Evolutionary conservation across 495 filamentous ascomycete genomes (phyloP).

Genomic region (Neurospora sp.): DNA sequence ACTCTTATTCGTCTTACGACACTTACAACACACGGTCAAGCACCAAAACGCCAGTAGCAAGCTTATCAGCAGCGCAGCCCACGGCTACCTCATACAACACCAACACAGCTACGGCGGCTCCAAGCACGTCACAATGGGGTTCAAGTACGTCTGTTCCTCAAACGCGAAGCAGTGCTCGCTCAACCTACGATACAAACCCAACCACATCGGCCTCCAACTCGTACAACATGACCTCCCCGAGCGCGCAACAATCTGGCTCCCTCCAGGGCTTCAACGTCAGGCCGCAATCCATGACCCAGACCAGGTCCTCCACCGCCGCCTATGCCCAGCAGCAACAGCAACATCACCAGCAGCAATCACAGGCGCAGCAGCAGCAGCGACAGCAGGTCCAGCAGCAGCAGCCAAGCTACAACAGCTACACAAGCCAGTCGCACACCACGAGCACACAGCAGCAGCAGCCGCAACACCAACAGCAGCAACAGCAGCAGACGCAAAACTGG

Average conservation of each 20-base stretch:
- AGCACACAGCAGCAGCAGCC: conserved; percentile 9
- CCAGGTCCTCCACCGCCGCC: conserved; percentile 9
- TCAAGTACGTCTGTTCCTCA: conserved; percentile 7
- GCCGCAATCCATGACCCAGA: conserved; percentile 12
- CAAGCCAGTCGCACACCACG: conserved; percentile 9
- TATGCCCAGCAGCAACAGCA: conserved; percentile 18
- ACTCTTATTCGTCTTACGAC: conserved; percentile 18
- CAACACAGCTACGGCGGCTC: conserved; percentile 6
- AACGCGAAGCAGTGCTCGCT: conserved; percentile 8
- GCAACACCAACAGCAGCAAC: neutral
- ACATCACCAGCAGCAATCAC: conserved; percentile 12
- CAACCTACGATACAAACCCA: conserved; percentile 11
- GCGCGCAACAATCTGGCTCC: conserved; percentile 10
- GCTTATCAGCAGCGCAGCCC: conserved; percentile 10
- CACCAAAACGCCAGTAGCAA: conserved; percentile 9
- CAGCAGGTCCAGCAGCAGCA: conserved; percentile 10
- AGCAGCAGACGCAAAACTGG: conserved; percentile 3
- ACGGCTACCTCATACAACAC: conserved; percentile 14
- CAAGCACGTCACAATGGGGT: conserved; percentile 17
- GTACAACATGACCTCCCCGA: conserved; percentile 6
- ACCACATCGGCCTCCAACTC: conserved; percentile 3
- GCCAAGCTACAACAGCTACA: conserved; percentile 7
- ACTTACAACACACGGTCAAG: conserved; percentile 9
- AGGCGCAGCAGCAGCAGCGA: conserved; percentile 8
- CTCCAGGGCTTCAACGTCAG: conserved; percentile 19